Conservation (phyloP, 257 asterid species). For the Catharanthus roseus region DNA sequence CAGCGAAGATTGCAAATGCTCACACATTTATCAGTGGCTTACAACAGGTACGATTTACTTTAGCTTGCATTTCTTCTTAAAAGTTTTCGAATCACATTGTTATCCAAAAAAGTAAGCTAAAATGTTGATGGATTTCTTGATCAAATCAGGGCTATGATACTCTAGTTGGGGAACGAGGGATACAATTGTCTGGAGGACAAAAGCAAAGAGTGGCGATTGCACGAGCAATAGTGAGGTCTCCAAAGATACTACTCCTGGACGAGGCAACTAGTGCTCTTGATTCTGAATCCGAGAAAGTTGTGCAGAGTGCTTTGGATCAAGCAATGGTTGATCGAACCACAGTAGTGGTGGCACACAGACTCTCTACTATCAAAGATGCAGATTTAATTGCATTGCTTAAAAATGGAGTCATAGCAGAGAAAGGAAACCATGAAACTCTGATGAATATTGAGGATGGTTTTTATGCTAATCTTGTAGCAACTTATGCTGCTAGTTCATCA, state of each 20-base stretch:
- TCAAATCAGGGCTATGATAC: slow-evolving; percentile 20
- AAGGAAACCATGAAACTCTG: slow-evolving; percentile 9
- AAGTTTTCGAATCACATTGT: no score
- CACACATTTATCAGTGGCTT: slow-evolving; percentile 19
- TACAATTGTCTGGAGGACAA: slow-evolving; percentile 25
- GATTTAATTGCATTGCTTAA: slow-evolving; percentile 2
- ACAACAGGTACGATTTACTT: slow-evolving; percentile 4
- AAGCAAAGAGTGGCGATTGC: slow-evolving; percentile 28
- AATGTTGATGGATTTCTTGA: not conserved
- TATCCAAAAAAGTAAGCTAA: not conserved
- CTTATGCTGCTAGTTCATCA: not conserved
- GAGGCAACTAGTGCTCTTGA: slow-evolving; percentile 26
- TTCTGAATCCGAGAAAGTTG: slow-evolving; percentile 33
- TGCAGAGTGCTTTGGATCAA: slow-evolving; percentile 30
- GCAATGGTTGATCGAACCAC: slow-evolving; percentile 31
- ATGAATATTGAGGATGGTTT: slow-evolving; percentile 1
- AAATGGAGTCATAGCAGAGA: slow-evolving; percentile 11
- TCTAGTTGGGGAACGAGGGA: slow-evolving; percentile 22
- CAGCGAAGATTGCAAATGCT: slow-evolving; percentile 25
- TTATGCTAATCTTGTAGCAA: not conserved
- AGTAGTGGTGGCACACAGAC: slow-evolving; percentile 33
- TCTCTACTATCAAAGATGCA: slow-evolving; percentile 12
- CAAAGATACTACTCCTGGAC: slow-evolving; percentile 20
- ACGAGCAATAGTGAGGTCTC: slow-evolving; percentile 17
- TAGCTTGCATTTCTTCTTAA: not conserved